Evolutionary conservation across 805 yeast species (phyloP), one percentile per base, ranked within the genome.

Genomic region (Sugiyamaella boreocaroliniensis): DNA sequence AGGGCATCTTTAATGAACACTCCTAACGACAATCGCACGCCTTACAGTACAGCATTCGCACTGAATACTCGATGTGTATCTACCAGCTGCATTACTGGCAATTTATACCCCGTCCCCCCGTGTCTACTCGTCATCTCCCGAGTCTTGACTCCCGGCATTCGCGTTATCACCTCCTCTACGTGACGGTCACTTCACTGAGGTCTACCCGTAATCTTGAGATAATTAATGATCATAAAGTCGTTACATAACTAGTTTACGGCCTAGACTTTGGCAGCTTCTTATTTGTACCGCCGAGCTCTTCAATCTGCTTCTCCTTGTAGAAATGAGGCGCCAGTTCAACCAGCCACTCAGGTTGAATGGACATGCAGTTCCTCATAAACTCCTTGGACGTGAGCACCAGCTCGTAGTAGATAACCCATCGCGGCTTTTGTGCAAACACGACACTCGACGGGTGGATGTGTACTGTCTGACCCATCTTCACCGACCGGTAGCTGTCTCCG

Each of bases 381-480:
- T 92, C 98, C 63, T 83, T 82, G 14, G 86, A 79, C 0, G 99
- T 92, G 58, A 89, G 74, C 29, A 89, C 78, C 50, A 89, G 74
- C 34, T 45, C 86, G 62, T 89, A 89, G 62, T 88, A 90, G 8
- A 92, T 67, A 45, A 89, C 85, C 69, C 87, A 88, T 55, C 86
- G 92, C 11, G 92, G 86, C 40, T 76, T 77, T 53, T 71, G 71
- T 14, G 77, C 76, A 63, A 77, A 80, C 16, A 92, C 66, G 3
- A 89, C 71, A 55, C 95, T 85, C 1, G 95, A 86, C 1, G 99
- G 99, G 66, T 92, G 97, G 54, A 92, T 76, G 53, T 77, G 80
- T 14, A 90, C 96, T 1, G 83, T 65, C 53, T 68, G 81, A 0
- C 86, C 83, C 34, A 80, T 79, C 57, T 85, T 90, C 34, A 82